Conservation (phyloP, 2,329 filamentous ascomycete genomes). For the Phialocephala subalpina region DNA sequence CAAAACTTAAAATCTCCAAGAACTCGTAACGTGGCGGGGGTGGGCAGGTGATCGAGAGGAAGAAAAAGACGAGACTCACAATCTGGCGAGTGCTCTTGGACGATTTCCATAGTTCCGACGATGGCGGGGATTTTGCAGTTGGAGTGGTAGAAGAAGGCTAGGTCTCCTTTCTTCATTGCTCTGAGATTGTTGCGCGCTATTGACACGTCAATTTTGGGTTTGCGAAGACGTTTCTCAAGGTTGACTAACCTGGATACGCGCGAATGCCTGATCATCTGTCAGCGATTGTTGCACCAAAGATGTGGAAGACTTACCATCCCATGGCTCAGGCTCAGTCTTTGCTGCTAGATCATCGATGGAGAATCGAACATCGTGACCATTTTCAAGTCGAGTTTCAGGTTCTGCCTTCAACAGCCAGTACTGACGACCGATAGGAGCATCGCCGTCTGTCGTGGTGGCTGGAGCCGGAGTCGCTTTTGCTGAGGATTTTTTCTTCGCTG, state of each 20-base stretch:
- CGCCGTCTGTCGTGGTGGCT: conserved; percentile 9
- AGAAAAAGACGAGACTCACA: conserved; percentile 53
- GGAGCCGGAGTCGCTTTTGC: conserved; percentile 18
- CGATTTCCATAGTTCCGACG: conserved; percentile 88
- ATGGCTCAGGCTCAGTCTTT: conserved; percentile 80
- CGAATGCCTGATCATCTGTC: conserved; percentile 51
- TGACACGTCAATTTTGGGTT: not conserved
- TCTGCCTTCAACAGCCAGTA: conserved; percentile 91
- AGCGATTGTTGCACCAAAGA: conserved; percentile 15
- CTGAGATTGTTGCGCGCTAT: conserved; percentile 87
- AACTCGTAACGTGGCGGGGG: too few species aligned
- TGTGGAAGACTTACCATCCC: conserved; percentile 74
- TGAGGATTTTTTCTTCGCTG: conserved; percentile 17
- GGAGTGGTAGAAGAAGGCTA: conserved; percentile 97
- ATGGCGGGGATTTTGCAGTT: conserved; percentile 92
- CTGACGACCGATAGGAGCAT: conserved; percentile 45
- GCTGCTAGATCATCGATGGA: conserved; percentile 88
- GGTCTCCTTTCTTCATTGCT: conserved; percentile 88
- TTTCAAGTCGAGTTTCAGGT: conserved; percentile 85
- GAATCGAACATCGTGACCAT: conserved; percentile 88
- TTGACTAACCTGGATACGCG: conserved; percentile 53
- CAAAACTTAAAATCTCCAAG: too few species aligned
- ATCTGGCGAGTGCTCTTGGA: conserved; percentile 83
- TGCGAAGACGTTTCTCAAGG: not conserved
- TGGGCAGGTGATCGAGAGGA: not conserved